Evolutionary conservation across 179 eudicot genomes (phyloP).

Genomic region (Amaranthus tricolor): DNA sequence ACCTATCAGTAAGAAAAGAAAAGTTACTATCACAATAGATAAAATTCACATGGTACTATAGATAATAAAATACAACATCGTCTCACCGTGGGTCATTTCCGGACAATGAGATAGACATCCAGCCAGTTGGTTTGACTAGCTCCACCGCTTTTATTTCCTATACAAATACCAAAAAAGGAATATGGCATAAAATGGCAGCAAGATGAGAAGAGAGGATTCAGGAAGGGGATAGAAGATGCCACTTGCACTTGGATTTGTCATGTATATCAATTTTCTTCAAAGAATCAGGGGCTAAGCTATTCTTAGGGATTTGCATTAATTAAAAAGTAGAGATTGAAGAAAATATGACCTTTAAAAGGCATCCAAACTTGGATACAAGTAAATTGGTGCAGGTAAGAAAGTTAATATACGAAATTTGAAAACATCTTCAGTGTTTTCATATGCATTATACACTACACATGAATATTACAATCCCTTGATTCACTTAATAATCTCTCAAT

Average conservation of each 20-base stretch:
- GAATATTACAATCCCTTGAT: background rate
- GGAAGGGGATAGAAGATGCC: background rate
- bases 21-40: background rate
- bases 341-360: background rate
- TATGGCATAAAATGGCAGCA: background rate
- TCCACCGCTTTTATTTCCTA: constrained; percentile 90
- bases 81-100: constrained; percentile 90
- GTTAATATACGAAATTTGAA: background rate
- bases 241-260: background rate
- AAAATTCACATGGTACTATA: background rate
- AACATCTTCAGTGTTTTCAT: background rate
- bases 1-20: background rate
- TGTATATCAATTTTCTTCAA: background rate
- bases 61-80: background rate
- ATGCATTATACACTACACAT: background rate
- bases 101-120: constrained; percentile 68
- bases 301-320: background rate
- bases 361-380: background rate
- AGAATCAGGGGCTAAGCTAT: background rate
- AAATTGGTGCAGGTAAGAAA: background rate
- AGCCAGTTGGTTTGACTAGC: constrained; percentile 47
- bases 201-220: background rate
- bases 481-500: background rate
- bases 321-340: background rate
- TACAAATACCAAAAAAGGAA: background rate